These are phyloP conservation scores for Pestalotiopsis sp. DNA, from an alignment of 2,329 filamentous ascomycete genomes.

Conservation along the genomic window DNA sequence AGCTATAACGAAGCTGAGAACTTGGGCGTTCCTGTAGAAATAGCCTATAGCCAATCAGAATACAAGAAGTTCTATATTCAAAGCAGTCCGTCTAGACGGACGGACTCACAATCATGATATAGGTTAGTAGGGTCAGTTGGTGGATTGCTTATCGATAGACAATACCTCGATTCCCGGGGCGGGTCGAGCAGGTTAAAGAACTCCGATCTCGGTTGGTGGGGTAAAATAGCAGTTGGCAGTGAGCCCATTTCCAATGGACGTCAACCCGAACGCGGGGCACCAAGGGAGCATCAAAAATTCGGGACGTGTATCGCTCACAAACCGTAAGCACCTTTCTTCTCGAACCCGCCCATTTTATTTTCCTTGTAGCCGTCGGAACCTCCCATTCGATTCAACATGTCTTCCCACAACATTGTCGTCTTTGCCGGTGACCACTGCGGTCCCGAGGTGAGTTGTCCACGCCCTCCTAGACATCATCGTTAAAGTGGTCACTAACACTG, in stretches of 20 bases:
- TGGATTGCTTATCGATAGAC: background rate
- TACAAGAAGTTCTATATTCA: background rate
- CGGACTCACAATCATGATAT: background rate
- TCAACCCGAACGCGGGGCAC: slow-evolving; percentile 19
- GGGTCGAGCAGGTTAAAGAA: background rate
- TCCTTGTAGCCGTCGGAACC: slow-evolving; percentile 3
- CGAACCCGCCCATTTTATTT: background rate
- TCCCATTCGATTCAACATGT: slow-evolving; percentile 49
- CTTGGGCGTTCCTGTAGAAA: background rate
- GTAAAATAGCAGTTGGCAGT: background rate
- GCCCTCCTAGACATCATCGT: background rate
- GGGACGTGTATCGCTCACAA: background rate
- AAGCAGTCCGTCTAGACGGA: background rate
- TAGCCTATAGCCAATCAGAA: background rate
- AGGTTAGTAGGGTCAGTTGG: background rate
- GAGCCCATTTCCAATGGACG: background rate
- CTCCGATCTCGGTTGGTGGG: slow-evolving; percentile 12
- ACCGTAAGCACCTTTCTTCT: background rate
- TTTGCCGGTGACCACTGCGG: slow-evolving; percentile 84
- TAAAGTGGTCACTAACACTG: slow-evolving; percentile 5
- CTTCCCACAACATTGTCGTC: slow-evolving; percentile 75
- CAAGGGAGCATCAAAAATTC: slow-evolving; percentile 11
- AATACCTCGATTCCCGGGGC: background rate
- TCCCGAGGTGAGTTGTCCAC: slow-evolving; percentile 64
- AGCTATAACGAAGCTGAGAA: background rate